Conservation (phyloP, 1,139 yeast species). For the Hyphopichia burtonii region DNA sequence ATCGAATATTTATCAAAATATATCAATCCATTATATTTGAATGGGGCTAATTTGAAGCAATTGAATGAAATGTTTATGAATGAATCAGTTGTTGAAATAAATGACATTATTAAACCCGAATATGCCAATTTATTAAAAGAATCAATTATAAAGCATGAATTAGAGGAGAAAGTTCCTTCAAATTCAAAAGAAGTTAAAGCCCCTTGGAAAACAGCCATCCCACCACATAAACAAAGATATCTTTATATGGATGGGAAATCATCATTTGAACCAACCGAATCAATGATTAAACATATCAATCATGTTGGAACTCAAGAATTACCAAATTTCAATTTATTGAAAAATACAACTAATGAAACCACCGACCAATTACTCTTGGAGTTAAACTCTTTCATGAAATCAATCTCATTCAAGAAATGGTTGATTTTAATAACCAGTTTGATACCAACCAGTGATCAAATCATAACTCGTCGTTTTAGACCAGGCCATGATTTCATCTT, state of each 20-base stretch:
- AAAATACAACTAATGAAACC: conserved; percentile 9
- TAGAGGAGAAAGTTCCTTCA: conserved; percentile 59
- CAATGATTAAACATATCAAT: conserved; percentile 22
- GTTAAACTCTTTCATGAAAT: conserved; percentile 58
- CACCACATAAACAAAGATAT: conserved; percentile 90
- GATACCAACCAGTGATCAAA: conserved; percentile 62
- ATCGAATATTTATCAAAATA: conserved; percentile 46
- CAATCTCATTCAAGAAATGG: conserved; percentile 70
- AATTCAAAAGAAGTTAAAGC: conserved; percentile 51
- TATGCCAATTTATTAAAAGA: conserved; percentile 48
- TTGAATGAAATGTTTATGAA: conserved; percentile 56
- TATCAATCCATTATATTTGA: conserved; percentile 58
- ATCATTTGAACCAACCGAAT: conserved; percentile 21
- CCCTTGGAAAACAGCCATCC: conserved; percentile 92
- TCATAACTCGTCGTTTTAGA: conserved; percentile 79
- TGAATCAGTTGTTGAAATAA: conserved; percentile 69
- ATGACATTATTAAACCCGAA: conserved; percentile 59
- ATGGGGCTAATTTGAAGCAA: conserved; percentile 33
- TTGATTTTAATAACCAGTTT: conserved; percentile 63
- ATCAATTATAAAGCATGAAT: conserved; percentile 51
- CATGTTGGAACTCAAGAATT: conserved; percentile 48
- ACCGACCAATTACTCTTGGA: conserved; percentile 42
- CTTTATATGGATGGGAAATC: conserved; percentile 76
- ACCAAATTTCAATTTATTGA: conserved; percentile 50
- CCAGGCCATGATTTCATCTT: conserved; percentile 94